Conservation (phyloP, 2,329 filamentous ascomycete genomes). For the Pseudocercospora fijiensis region DNA sequence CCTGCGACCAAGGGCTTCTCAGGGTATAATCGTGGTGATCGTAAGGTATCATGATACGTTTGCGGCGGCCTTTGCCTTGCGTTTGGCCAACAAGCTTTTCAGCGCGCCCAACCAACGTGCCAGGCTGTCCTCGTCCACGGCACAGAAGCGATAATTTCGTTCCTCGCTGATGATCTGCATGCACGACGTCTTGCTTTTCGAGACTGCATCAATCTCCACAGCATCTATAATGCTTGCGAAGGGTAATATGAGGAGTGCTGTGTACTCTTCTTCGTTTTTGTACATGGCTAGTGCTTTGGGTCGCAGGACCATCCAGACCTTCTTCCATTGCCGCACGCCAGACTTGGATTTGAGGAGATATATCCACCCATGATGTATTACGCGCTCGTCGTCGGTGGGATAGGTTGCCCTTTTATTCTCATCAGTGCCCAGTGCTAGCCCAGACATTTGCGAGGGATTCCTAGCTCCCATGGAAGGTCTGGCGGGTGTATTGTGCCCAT, state of each 20-base stretch:
- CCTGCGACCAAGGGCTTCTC: not conserved
- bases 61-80: constrained; percentile 24
- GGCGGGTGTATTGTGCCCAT: constrained; percentile 34
- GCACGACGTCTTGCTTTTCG: constrained; percentile 79
- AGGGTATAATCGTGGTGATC: constrained; percentile 12
- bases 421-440: constrained; percentile 45
- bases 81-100: constrained; percentile 71
- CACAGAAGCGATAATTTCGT: constrained; percentile 56
- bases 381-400: constrained; percentile 68
- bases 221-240: constrained; percentile 75
- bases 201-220: constrained; percentile 86
- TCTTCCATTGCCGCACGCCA: constrained; percentile 90
- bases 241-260: constrained; percentile 76
- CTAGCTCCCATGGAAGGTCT: constrained; percentile 39
- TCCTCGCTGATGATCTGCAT: constrained; percentile 93
- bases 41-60: constrained; percentile 8
- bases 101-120: constrained; percentile 84
- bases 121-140: constrained; percentile 76
- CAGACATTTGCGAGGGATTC: constrained; percentile 65
- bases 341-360: constrained; percentile 79
- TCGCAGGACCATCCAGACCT: constrained; percentile 87
- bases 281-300: constrained; percentile 84
- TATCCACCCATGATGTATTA: constrained; percentile 92
- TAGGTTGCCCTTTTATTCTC: constrained; percentile 14
- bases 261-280: constrained; percentile 89